phyloP scores from a whole-genome alignment of 805 yeast genomes.

The Metschnikowia shivogae region DNA sequence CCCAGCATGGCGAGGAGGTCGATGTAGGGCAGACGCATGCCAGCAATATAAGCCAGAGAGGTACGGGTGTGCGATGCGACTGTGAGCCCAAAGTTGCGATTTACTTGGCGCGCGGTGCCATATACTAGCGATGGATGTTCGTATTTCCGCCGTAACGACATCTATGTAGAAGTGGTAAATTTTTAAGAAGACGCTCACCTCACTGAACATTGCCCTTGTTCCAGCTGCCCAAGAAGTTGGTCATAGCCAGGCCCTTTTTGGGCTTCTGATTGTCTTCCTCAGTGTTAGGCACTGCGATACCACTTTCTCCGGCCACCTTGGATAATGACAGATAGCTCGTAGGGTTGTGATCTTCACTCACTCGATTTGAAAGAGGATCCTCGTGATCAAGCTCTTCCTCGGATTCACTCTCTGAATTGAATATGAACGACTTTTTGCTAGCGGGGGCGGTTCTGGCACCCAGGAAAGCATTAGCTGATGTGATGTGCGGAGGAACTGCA shows the following conservation, averaged over 20 bases:
- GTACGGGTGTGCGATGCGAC: slow-evolving; percentile 1
- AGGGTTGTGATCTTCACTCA: slow-evolving; percentile 13
- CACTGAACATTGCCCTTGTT: slow-evolving; percentile 12
- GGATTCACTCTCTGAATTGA: slow-evolving; percentile 35
- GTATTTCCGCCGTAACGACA: neutral
- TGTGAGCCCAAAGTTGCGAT: neutral
- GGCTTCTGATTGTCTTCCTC: slow-evolving; percentile 11
- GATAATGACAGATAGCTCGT: slow-evolving; percentile 44
- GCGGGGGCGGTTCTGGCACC: slow-evolving; percentile 19
- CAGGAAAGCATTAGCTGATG: slow-evolving; percentile 40
- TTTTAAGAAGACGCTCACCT: neutral
- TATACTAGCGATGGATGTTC: neutral
- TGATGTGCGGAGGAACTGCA: slow-evolving; percentile 41
- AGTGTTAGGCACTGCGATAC: slow-evolving; percentile 30
- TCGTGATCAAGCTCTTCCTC: slow-evolving; percentile 29
- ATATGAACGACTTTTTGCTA: slow-evolving; percentile 28
- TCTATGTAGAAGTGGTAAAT: slow-evolving; percentile 1
- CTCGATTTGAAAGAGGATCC: slow-evolving; percentile 5
- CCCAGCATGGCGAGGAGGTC: slow-evolving; percentile 3
- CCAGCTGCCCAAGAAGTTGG: slow-evolving; percentile 19
- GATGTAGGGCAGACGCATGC: neutral
- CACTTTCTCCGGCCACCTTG: slow-evolving; percentile 48
- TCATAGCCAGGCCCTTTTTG: slow-evolving; percentile 31
- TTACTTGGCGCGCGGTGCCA: neutral
- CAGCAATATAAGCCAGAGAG: neutral